Conservation (phyloP, 139 green algal species). For the Chlamydomonas applanata region DNA sequence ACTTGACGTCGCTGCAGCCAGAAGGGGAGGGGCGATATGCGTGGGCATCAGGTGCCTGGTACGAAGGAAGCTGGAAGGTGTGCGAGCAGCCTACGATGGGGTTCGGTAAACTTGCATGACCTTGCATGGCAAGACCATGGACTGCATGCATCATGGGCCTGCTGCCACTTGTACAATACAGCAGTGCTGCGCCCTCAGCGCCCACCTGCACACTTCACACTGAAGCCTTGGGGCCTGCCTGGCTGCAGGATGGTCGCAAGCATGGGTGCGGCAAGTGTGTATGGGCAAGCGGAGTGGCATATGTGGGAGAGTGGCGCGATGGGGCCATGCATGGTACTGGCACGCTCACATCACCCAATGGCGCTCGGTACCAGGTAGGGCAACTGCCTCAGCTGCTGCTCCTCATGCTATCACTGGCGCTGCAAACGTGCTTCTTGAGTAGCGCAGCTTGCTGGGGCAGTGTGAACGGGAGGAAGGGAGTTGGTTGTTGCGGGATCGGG, state of each 20-base stretch:
- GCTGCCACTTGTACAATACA: no score
- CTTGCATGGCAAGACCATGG: no score
- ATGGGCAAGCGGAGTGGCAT: constrained; percentile 70
- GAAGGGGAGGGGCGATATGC: constrained; percentile 75
- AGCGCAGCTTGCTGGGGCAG: no score
- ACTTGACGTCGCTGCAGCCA: neutral
- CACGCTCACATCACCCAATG: constrained; percentile 65
- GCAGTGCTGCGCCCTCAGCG: no score
- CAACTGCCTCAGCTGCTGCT: no score
- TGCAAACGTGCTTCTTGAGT: no score
- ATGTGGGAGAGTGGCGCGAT: constrained; percentile 71
- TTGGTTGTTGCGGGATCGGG: no score
- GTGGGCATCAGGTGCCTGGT: constrained; percentile 68
- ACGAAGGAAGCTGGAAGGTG: constrained; percentile 73
- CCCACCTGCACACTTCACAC: no score
- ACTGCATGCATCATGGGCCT: neutral
- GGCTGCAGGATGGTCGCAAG: constrained; percentile 57
- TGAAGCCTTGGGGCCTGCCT: no score
- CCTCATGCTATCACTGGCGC: no score
- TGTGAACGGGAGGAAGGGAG: no score
- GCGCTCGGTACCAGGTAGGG: constrained; percentile 57
- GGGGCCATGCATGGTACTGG: constrained; percentile 81
- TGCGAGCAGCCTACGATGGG: neutral
- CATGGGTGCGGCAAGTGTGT: constrained; percentile 72
- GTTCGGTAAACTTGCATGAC: neutral